Evolutionary conservation across 179 eudicot genomes (phyloP), one percentile per base, ranked within the genome.

Genomic region (Nepenthes alata): DNA sequence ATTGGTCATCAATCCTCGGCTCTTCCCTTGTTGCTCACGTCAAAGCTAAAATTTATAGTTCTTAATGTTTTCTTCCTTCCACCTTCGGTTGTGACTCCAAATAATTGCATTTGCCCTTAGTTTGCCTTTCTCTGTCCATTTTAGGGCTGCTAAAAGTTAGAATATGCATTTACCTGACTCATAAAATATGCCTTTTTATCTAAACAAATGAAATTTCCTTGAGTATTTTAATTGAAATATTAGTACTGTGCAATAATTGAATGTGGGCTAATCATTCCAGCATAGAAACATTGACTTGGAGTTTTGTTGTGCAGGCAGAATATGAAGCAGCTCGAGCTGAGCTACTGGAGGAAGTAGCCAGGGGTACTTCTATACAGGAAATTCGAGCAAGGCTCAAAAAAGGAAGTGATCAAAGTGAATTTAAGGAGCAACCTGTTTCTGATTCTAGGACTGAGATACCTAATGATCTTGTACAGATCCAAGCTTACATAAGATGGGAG

Each of bases 281-380:
- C 51, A 7, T 47, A 12, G 51, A 8, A 47, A 7, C 12, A 25
- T 12, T 65, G 14, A 25, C 25, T 25, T 25, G 25, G 25, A 25
- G 25, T 25, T 25, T 25, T 25, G 25, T 25, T 55, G 56, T 64
- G 60, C 59, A 89, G 97, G 91, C 57, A 71, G 95, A 89, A 73
- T 89, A 81, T 76, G 97, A 89, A 74, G 93, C 88, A 38, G 97
- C 95, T 68, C 83, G 97, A 71, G 68, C 68, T 57, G 95, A 89
- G 73, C 76, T 89, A 64, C 14, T 70, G 73, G 79, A 85, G 71
- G 89, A 83, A 77, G 67, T 87, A 55, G 77, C 84, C 53, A 83
- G 73, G 72, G 97, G 97, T 60, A 59, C 78, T 63, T 78, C 95
- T 59, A 58, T 87, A 59, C 77, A 80, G 74, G 95, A 87, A 39